phyloP scores from a whole-genome alignment of 176 grass and related monocot genomes.

The Poa pratensis region DNA sequence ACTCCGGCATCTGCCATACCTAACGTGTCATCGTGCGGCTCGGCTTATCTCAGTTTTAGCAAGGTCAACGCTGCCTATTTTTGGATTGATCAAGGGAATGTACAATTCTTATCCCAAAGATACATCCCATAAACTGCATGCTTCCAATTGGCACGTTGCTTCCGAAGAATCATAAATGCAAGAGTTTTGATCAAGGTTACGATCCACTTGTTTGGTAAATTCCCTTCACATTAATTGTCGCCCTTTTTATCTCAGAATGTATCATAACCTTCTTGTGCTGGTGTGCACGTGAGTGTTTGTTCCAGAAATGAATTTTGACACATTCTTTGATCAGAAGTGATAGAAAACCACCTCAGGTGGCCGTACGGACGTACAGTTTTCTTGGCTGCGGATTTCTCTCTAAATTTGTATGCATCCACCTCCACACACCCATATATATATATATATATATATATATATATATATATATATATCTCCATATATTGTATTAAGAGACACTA shows the following conservation, averaged over 20 bases:
- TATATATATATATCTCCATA: too few relatives aligned
- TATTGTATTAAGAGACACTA: too few relatives aligned
- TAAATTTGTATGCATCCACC: too few relatives aligned
- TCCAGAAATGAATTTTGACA: not conserved
- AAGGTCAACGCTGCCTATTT: not conserved
- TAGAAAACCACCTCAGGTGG: too few relatives aligned
- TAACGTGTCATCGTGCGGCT: not conserved
- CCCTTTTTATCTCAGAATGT: not conserved
- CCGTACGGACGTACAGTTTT: too few relatives aligned
- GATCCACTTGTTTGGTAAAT: not conserved
- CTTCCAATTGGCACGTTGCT: not conserved
- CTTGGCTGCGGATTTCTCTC: too few relatives aligned
- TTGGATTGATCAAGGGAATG: conserved; percentile 17
- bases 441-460: too few relatives aligned
- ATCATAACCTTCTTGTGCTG: not conserved
- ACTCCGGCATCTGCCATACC: conserved; percentile 62
- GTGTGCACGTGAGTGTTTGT: not conserved
- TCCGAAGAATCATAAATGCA: too few relatives aligned
- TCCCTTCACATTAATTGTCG: not conserved
- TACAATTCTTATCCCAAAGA: not conserved
- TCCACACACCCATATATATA: too few relatives aligned
- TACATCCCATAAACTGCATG: not conserved
- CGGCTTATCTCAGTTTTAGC: not conserved
- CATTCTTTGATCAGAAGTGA: not conserved
- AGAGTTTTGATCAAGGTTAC: not conserved